Evolutionary conservation across 805 yeast genomes (phyloP), one percentile per base, ranked within the genome.

Genomic region (Candida michaelii): DNA sequence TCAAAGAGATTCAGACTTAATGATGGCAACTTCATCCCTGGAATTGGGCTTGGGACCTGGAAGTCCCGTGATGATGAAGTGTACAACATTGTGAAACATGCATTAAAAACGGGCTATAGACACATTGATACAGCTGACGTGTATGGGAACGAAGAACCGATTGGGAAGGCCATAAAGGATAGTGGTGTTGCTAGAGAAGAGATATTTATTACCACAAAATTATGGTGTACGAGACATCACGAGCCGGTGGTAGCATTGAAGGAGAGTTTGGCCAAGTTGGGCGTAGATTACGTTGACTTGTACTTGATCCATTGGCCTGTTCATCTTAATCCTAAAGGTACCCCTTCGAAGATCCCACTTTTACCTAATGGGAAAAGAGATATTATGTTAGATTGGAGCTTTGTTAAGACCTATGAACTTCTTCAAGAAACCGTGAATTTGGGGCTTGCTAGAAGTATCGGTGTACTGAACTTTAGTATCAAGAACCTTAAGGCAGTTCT

Each of bases 291-390:
- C 55, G 83, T 88, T 37, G 96, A 88, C 59, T 67, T 88, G 44
- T 81, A 82, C 58, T 72, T 88, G 57, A 75, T 87, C 60, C 96
- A 88, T 64, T 88, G 95, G 95, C 96, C 96, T 3, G 52, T 55
- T 23, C 54, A 57, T 7, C 58, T 76, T 46, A 74, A 72, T 40
- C 62, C 71, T 11, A 60, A 66, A 36, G 65, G 66, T 17, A 63
- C 59, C 17, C 52, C 64, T 47, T 52, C 30, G 33, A 52, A 47
- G 40, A 52, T 70, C 38, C 75, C 76, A 37, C 55, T 48, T 14
- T 55, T 49, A 33, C 63, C 63, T 30, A 60, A 57, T 53, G 77
- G 71, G 6, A 59, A 58, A 14, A 62, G 72, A 35, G 66, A 63
- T 36, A 14, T 34, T 27, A 55, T 51, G 36, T 56, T 68, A 23